Conservation (phyloP, 2,329 filamentous ascomycete species). For the Chrysoporthe austroafricana region DNA sequence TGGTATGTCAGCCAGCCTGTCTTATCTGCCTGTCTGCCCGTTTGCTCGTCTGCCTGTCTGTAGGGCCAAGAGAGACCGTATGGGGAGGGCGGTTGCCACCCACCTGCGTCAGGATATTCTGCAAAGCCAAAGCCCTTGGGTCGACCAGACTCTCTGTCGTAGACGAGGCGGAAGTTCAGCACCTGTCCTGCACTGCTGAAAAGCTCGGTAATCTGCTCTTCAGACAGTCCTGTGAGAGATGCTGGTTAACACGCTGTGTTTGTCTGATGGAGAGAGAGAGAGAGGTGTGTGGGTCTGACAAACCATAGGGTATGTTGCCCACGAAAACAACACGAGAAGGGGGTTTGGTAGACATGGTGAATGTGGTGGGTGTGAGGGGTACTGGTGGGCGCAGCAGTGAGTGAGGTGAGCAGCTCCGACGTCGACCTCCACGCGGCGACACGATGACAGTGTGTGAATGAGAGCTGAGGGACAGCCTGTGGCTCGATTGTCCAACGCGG, state of each 20-base stretch:
- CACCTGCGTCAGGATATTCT: conserved; percentile 91
- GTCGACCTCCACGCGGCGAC: not conserved
- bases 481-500: not conserved
- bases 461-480: not conserved
- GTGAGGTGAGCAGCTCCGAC: not conserved
- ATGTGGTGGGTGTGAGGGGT: not conserved
- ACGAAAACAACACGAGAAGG: conserved; percentile 82
- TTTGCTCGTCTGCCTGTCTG: not conserved
- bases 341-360: conserved; percentile 70
- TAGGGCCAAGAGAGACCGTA: conserved; percentile 13
- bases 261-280: not conserved
- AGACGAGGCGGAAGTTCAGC: conserved; percentile 88
- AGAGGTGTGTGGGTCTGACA: conserved; percentile 32
- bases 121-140: conserved; percentile 97
- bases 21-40: not conserved
- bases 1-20: conserved; percentile 22
- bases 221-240: conserved; percentile 74
- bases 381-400: not conserved
- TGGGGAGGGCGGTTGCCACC: conserved; percentile 20
- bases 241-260: conserved; percentile 22
- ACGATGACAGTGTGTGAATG: too few species aligned
- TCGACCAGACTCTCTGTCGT: conserved; percentile 91
- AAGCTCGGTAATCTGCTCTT: conserved; percentile 94
- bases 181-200: conserved; percentile 90
- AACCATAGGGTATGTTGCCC: conserved; percentile 83